Evolutionary conservation across 139 green algal genomes (phyloP).

Genomic region (Chlamydomonas eustigma): DNA sequence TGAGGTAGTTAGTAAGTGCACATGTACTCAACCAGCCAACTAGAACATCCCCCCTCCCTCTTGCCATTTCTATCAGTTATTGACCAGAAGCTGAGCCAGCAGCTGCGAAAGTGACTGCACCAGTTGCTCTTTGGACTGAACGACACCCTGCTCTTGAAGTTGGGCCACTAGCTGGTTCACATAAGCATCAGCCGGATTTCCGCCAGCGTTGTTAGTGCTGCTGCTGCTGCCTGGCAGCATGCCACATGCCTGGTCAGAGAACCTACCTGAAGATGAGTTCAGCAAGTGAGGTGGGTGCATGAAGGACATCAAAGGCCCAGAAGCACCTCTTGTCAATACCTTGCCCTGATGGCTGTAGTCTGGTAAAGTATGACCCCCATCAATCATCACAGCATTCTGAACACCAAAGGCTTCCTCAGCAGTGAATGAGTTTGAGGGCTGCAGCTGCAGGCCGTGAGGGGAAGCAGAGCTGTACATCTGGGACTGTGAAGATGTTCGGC

Average conservation of each 20-base stretch:
- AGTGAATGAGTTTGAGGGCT: too few species aligned
- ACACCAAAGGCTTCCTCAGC: too few species aligned
- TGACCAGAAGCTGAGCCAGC: slow-evolving; percentile 33
- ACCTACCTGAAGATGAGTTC: too few species aligned
- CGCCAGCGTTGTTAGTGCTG: slow-evolving; percentile 1
- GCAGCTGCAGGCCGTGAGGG: background rate
- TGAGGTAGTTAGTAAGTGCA: too few species aligned
- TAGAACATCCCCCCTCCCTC: too few species aligned
- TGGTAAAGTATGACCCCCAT: too few species aligned
- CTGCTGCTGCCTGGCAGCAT: background rate
- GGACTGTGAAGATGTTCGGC: background rate
- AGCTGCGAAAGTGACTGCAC: slow-evolving; percentile 34
- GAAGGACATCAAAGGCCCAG: background rate
- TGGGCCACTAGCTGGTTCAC: slow-evolving; percentile 13
- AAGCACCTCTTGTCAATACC: background rate
- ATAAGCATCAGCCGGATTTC: background rate
- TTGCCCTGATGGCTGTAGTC: background rate
- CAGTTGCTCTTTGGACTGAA: slow-evolving; percentile 28
- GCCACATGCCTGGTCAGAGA: too few species aligned
- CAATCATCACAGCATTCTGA: too few species aligned
- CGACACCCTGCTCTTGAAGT: slow-evolving; percentile 19
- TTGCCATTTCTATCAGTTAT: too few species aligned
- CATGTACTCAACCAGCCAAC: too few species aligned
- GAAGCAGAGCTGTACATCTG: background rate
- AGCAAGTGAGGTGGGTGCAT: too few species aligned